Evolutionary conservation across 768 basidiomycete genomes (phyloP).

Genomic region (Leccinum disarticulatum): DNA sequence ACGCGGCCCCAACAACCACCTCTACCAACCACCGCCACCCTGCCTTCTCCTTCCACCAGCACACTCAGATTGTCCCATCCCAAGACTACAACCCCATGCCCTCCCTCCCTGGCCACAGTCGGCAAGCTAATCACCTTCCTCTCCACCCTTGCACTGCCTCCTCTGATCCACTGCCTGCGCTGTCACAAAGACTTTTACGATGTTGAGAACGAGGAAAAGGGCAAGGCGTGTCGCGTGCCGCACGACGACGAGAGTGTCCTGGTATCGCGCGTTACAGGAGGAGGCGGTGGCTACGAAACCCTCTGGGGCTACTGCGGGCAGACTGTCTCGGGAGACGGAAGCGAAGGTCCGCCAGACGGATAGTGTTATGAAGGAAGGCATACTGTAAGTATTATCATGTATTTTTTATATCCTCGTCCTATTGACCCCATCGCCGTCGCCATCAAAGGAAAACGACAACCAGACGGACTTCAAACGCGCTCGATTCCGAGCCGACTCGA

Average conservation of each 20-base stretch:
- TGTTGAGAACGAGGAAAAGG: conserved; percentile 61
- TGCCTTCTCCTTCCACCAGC: conserved; percentile 12
- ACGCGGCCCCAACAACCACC: conserved; percentile 9
- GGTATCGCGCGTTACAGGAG: conserved; percentile 56
- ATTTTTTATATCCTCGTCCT: background rate
- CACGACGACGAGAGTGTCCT: conserved; percentile 83
- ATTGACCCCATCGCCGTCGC: too few relatives aligned
- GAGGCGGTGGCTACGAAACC: conserved; percentile 44
- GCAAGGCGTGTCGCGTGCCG: conserved; percentile 63
- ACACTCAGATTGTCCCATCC: conserved; percentile 17
- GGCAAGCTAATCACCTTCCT: conserved; percentile 58
- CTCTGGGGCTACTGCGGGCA: conserved; percentile 74
- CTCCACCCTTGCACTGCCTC: conserved; percentile 60
- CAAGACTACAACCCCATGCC: conserved; percentile 8
- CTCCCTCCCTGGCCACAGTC: conserved; percentile 40
- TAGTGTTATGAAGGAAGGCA: conserved; percentile 87
- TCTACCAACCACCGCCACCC: background rate
- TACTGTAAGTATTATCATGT: conserved; percentile 45
- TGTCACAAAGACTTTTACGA: conserved; percentile 73
- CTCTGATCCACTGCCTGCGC: conserved; percentile 68
- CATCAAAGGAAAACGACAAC: background rate
- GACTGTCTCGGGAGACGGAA: conserved; percentile 72
- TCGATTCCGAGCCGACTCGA: conserved; percentile 76
- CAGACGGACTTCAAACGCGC: conserved; percentile 76
- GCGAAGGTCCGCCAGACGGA: conserved; percentile 81